phyloP scores from a whole-genome alignment of 2,329 filamentous ascomycete species.

The Epichloe gansuensis region DNA sequence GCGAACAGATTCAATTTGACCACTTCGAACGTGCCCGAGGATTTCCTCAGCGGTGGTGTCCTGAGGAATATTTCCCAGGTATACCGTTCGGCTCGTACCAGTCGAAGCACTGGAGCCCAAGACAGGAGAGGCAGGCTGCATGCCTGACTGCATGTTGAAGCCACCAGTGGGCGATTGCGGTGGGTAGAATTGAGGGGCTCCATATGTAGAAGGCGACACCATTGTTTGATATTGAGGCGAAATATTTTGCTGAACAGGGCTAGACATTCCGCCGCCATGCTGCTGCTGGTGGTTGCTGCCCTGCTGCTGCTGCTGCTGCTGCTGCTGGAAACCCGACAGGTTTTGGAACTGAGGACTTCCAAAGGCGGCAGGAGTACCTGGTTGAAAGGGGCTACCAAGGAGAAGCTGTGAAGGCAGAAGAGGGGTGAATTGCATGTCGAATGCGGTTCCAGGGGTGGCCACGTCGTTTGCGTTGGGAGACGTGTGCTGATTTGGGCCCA shows the following conservation, averaged over 20 bases:
- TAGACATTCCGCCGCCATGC: slow-evolving; percentile 52
- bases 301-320: slow-evolving; percentile 32
- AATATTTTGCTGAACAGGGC: slow-evolving; percentile 64
- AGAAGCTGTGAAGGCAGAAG: slow-evolving; percentile 88
- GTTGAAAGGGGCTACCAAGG: slow-evolving; percentile 92
- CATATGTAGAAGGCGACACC: slow-evolving; percentile 75
- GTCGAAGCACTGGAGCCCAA: slow-evolving; percentile 71
- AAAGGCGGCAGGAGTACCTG: slow-evolving; percentile 82
- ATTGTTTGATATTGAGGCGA: slow-evolving; percentile 80
- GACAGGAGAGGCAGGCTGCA: slow-evolving; percentile 61
- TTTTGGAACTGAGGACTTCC: slow-evolving; percentile 85
- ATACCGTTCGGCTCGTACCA: slow-evolving; percentile 90
- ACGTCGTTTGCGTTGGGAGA: slow-evolving; percentile 55
- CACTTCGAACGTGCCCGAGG: slow-evolving; percentile 86
- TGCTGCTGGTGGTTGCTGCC: slow-evolving; percentile 40
- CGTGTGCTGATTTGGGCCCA: slow-evolving; percentile 30
- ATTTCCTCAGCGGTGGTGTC: slow-evolving; percentile 97
- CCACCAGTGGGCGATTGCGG: slow-evolving; percentile 77
- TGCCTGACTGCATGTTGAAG: slow-evolving; percentile 46
- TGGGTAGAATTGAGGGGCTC: slow-evolving; percentile 70
- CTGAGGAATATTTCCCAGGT: slow-evolving; percentile 95
- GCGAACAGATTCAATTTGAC: slow-evolving; percentile 97
- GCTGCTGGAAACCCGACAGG: slow-evolving; percentile 62
- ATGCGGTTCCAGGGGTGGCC: slow-evolving; percentile 75
- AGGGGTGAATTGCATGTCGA: slow-evolving; percentile 98